Evolutionary conservation across 345 rosid species (phyloP), one percentile per base, ranked within the genome.

Genomic region (Geranium rotundifolium): DNA sequence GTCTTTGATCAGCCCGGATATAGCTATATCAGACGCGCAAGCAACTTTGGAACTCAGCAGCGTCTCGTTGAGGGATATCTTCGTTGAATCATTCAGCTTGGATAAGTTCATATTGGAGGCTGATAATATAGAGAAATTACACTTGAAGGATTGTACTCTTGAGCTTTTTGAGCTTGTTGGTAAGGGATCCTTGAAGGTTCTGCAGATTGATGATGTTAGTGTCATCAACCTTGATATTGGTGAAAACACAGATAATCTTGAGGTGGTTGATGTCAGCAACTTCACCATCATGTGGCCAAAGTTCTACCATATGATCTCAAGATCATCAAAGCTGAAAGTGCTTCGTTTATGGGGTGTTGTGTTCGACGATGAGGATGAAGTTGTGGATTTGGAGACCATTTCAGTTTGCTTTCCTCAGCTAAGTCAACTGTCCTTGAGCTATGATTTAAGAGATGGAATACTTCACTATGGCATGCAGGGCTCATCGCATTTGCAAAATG

Each of bases 311-410:
- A 77, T 89, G 89, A 84, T 92, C 56, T 84, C 89, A 5, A 81
- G 79, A 72, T 84, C 95, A 52, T 84, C 83, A 29, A 87, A 81
- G 29, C 66, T 92, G 66, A 80, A 66, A 76, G 85, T 70, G 73
- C 98, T 92, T 49, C 80, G 89, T 17, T 82, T 92, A 55, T 92
- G 96, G 96, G 83, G 89, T n/a, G 88, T 89, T 39, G 71, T 80
- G 19, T 89, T 84, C 63, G 95, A 85, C 30, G 65, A 70, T 14
- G 65, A 70, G 39, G 60, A 27, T 30, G 57, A 83, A 61, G 63
- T 79, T 61, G 70, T 87, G 58, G 95, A 85, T 74, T 68, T 92
- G 69, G 98, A 85, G 71, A 80, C 84, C 0, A 80, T 89, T 57
- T 92, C 90, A 4, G 78, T 67, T 58, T 80, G 80, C 69, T 93